A percentile compares a stretch with the other conserved stretches of the same genome.
Evolutionary conservation across 441 rosid genomes (phyloP).

Genomic region (Erodium trifolium): DNA sequence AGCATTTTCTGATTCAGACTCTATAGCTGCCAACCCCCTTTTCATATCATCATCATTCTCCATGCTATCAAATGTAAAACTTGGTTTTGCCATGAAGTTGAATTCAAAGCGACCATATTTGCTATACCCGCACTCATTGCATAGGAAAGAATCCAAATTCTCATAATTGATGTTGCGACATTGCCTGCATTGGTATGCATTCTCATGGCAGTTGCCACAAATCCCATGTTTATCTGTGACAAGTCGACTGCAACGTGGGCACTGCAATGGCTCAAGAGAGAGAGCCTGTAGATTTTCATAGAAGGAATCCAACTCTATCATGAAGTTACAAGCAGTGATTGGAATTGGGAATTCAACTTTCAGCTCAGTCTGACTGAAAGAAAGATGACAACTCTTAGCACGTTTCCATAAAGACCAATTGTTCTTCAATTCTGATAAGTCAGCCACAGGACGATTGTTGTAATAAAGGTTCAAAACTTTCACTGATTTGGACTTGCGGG

Average conservation of each 20-base stretch:
- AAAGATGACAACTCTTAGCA: slow-evolving; percentile 98
- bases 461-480: slow-evolving; percentile 95
- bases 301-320: slow-evolving; percentile 99
- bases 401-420: slow-evolving; percentile 99
- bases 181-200: slow-evolving; percentile 99
- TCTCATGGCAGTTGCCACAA: slow-evolving; percentile 98
- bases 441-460: slow-evolving; percentile 97
- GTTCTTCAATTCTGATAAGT: slow-evolving; percentile 97
- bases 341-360: slow-evolving; percentile 99
- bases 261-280: slow-evolving; percentile 97
- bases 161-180: slow-evolving; percentile 99
- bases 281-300: slow-evolving; percentile 99
- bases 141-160: slow-evolving; percentile 96
- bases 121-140: slow-evolving; percentile 99
- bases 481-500: slow-evolving; percentile 97
- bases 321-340: slow-evolving; percentile 98
- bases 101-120: slow-evolving; percentile 99
- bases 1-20: slow-evolving; percentile 99
- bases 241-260: slow-evolving; percentile 99
- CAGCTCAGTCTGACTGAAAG: slow-evolving; percentile 96
- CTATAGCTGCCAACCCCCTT: slow-evolving; percentile 97
- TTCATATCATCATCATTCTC: slow-evolving; percentile 99
- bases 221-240: slow-evolving; percentile 99
- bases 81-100: slow-evolving; percentile 99
- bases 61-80: slow-evolving; percentile 97